Percentiles rank a stretch among this genome's conserved stretches.
phyloP scores from a whole-genome alignment of 1,139 yeast genomes.

The Saccharomyces hybrid region DNA sequence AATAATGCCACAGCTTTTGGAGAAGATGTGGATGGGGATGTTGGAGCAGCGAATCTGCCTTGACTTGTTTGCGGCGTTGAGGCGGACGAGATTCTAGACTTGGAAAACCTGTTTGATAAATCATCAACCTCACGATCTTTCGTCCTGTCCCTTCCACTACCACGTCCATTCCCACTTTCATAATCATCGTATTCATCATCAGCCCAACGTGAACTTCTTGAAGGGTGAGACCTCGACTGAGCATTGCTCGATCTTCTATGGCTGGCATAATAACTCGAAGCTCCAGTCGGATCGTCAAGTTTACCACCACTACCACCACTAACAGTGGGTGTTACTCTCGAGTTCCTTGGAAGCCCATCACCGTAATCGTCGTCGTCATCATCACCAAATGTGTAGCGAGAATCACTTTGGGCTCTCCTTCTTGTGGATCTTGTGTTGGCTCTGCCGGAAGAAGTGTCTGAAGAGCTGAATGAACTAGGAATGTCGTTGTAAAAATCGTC shows the following conservation, averaged over 20 bases:
- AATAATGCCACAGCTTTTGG: slow-evolving; percentile 86
- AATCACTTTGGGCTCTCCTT: slow-evolving; percentile 26
- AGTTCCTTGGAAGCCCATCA: slow-evolving; percentile 3
- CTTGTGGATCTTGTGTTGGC: slow-evolving; percentile 28
- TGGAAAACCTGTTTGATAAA: slow-evolving; percentile 32
- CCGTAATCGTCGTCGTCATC: slow-evolving; percentile 8
- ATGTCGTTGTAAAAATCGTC: slow-evolving; percentile 31
- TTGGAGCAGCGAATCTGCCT: slow-evolving; percentile 36
- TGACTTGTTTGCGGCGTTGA: slow-evolving; percentile 14
- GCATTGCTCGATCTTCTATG: slow-evolving; percentile 14
- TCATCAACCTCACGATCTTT: slow-evolving; percentile 31
- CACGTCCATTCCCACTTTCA: slow-evolving; percentile 10
- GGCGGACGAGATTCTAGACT: slow-evolving; percentile 25
- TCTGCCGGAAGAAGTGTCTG: slow-evolving; percentile 21
- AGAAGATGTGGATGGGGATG: slow-evolving; percentile 37
- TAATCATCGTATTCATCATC: slow-evolving; percentile 55
- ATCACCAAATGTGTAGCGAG: slow-evolving; percentile 30
- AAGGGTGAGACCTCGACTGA: slow-evolving; percentile 8
- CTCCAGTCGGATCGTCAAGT: slow-evolving; percentile 32
- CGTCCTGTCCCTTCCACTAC: slow-evolving; percentile 6
- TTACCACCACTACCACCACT: slow-evolving; percentile 13
- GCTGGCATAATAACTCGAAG: slow-evolving; percentile 30
- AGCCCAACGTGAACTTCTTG: slow-evolving; percentile 55
- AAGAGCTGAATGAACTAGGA: slow-evolving; percentile 27
- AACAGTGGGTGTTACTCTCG: slow-evolving; percentile 4